Base-by-base conservation (phyloP, 805 yeast species). In the Nakazawaea wickerhamii region DNA sequence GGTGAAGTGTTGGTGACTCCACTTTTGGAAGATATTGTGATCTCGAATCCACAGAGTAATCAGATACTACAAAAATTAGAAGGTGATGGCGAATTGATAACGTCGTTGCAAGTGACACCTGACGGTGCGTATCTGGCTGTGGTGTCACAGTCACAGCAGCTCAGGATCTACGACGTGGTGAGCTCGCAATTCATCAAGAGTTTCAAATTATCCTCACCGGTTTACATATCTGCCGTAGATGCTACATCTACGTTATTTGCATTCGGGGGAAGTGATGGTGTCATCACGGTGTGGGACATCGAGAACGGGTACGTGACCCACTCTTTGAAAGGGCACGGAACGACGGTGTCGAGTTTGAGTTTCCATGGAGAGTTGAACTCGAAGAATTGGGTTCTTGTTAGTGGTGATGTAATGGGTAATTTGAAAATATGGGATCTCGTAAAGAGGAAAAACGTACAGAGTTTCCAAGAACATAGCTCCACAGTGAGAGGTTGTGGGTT, bases 251-350 rank as follows among this genome's bases (percentile, higher is more conserved):
- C 95, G 3, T 67, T 93, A 28, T 77, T 90, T 55, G 95, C 96
- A 15, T 81, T 93, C 55, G 99, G 99, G 30, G 89, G 95, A 36
- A 84, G 97, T 1, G 99, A 93, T 61, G 98, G 99, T 37, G 75
- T 80, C 32, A 84, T 90, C 14, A 80, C 86, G 35, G 95, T 93
- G 1, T 89, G 95, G 83, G 99, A 93, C 60, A 73, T 93, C 28
- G 90, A 80, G 49, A 89, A 89, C 27, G 90, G 93, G 1, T 87
- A 74, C 50, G 77, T 84, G 3, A 93, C 99, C 0, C 99, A 93
- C 61, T 80, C 87, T 11, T 72, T 93, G 44, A 84, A 85, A 59
- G 98, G 99, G 1, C 99, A 93, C 59, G 95, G 96, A 17, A 81
- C 93, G 10, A 84, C 95, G 2, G 72, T 91, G 31, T 82, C 95